Evolutionary conservation across 2,329 filamentous ascomycete genomes (phyloP).

Genomic region (Epichloe scottii): DNA sequence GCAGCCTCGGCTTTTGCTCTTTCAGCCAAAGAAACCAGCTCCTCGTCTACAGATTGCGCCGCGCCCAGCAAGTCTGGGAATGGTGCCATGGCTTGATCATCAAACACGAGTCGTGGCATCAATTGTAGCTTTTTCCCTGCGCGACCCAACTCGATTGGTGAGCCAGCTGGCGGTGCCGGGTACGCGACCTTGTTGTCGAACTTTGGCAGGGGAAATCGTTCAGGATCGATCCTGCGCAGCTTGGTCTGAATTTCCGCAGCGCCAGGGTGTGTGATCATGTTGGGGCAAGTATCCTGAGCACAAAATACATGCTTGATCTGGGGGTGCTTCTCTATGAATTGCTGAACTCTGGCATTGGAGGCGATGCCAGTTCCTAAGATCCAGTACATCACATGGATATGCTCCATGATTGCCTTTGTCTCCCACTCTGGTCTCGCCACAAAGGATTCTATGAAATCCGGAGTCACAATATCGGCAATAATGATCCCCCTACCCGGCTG

Average conservation of each 20-base stretch:
- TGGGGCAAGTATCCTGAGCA: conserved; percentile 59
- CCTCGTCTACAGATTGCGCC: conserved; percentile 22
- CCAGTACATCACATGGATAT: conserved; percentile 66
- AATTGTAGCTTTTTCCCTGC: conserved; percentile 33
- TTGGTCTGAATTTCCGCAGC: conserved; percentile 54
- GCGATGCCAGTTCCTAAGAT: conserved; percentile 59
- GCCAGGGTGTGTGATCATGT: conserved; percentile 59
- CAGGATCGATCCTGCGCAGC: conserved; percentile 58
- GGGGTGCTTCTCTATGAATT: conserved; percentile 54
- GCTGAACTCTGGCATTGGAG: conserved; percentile 46
- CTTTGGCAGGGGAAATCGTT: conserved; percentile 58
- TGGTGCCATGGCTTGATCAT: conserved; percentile 33
- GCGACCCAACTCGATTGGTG: conserved; percentile 26
- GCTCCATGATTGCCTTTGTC: conserved; percentile 49
- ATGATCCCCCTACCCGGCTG: conserved; percentile 62
- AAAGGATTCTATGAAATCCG: conserved; percentile 57
- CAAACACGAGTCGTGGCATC: conserved; percentile 32
- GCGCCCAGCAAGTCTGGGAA: conserved; percentile 35
- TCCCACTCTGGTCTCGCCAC: conserved; percentile 62
- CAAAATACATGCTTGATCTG: conserved; percentile 65
- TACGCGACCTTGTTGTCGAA: conserved; percentile 39
- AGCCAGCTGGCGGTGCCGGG: conserved; percentile 11
- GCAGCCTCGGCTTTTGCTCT: conserved; percentile 29
- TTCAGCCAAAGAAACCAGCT: conserved; percentile 40
- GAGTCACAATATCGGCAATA: conserved; percentile 64